A percentile compares a stretch with the other conserved stretches of the same genome.
These are phyloP conservation scores for Mytilinidion resinicola DNA, from an alignment of 495 filamentous ascomycete species.

Conservation along the genomic window DNA sequence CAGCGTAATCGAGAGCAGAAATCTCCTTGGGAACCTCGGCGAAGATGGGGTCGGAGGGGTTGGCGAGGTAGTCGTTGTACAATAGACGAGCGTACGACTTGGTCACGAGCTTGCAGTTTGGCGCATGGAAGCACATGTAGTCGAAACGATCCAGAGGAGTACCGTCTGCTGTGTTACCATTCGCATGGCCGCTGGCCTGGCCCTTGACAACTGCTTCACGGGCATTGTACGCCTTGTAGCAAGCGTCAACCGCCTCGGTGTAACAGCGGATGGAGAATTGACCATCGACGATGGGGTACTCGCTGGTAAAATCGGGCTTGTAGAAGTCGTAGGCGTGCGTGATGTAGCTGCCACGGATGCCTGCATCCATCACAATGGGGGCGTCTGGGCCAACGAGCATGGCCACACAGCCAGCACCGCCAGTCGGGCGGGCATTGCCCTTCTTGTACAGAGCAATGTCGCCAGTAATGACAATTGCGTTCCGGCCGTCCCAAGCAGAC, in stretches of 20 bases:
- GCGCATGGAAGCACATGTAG: conserved; percentile 91
- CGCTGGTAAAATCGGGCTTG: conserved; percentile 96
- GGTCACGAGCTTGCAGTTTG: conserved; percentile 93
- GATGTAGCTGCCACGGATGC: conserved; percentile 87
- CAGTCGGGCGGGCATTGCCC: conserved; percentile 89
- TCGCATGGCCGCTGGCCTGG: conserved; percentile 53
- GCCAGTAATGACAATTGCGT: conserved; percentile 89
- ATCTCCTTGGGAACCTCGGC: conserved; percentile 81
- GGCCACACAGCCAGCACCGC: conserved; percentile 90
- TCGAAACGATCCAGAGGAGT: conserved; percentile 87
- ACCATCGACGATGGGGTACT: conserved; percentile 95
- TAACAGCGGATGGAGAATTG: conserved; percentile 95
- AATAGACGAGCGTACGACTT: conserved; percentile 93
- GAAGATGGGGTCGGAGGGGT: conserved; percentile 73
- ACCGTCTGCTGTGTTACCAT: conserved; percentile 47
- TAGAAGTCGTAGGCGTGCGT: conserved; percentile 98
- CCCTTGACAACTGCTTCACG: conserved; percentile 66
- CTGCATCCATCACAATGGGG: conserved; percentile 83
- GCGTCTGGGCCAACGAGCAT: conserved; percentile 92
- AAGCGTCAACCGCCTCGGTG: conserved; percentile 86
- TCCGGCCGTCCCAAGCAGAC: conserved; percentile 92
- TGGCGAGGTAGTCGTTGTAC: conserved; percentile 89
- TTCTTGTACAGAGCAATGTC: conserved; percentile 98
- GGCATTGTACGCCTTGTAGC: conserved; percentile 91
- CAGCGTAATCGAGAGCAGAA: conserved; percentile 73